These are phyloP conservation scores for Aureobasidium sp. DNA, from an alignment of 2,329 filamentous ascomycete species.

Conservation along the genomic window DNA sequence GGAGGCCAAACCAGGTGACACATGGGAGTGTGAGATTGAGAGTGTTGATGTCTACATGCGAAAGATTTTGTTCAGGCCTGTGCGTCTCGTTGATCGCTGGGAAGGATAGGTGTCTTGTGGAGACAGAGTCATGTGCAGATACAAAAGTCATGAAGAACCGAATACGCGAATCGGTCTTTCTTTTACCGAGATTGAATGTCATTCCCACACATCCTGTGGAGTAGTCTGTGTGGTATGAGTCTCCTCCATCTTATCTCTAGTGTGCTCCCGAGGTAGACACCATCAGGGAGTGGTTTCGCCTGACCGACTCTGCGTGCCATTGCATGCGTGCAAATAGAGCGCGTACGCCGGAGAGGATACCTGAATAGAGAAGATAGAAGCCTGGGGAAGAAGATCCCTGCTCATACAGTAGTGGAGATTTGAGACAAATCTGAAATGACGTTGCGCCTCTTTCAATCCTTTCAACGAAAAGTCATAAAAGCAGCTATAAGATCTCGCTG, in stretches of 20 bases:
- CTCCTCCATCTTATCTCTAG: no score
- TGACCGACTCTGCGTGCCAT: no score
- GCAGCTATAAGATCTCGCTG: background rate
- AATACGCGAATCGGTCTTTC: background rate
- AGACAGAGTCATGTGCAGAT: background rate
- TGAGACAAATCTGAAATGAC: background rate
- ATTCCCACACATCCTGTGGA: background rate
- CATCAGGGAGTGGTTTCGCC: no score
- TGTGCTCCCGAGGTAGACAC: no score
- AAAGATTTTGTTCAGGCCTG: conserved; percentile 28
- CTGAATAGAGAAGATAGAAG: background rate
- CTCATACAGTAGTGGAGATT: background rate
- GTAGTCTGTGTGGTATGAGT: no score
- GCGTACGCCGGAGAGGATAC: background rate
- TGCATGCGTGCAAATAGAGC: no score
- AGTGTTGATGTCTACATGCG: conserved; percentile 31
- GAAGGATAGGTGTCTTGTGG: background rate
- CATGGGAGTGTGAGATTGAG: conserved; percentile 40
- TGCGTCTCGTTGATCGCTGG: conserved; percentile 31
- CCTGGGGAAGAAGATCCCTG: background rate
- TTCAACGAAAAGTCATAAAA: no score
- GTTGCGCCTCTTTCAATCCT: background rate
- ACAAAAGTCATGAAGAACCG: background rate
- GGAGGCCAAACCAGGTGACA: conserved; percentile 33
- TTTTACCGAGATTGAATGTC: background rate